Base-by-base conservation (phyloP, 345 rosid genomes). In the Anastatica hierochuntica region DNA sequence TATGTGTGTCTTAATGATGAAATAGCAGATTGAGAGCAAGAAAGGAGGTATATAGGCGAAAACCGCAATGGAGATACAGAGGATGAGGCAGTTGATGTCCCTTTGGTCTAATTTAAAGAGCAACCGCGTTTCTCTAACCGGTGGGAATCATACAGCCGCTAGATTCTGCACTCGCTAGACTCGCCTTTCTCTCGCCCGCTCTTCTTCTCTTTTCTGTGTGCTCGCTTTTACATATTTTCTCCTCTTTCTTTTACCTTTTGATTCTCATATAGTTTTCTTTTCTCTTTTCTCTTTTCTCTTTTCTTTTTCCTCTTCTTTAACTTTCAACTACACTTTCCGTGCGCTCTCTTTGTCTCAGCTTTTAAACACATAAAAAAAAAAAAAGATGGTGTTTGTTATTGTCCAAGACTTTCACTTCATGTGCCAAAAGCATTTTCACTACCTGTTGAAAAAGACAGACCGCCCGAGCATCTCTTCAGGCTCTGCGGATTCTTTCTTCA, bases 131-230 rank as follows among this genome's bases (percentile, higher is more conserved):
- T 78, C 76, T 70, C 85, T 82, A 7, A 85, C 79, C 71, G 94
- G 94, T 76, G 96, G 94, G 50, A 88, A 88, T 56, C 96, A 82
- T 64, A 84, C 90, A 19, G 84, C 88, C 24, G 82, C 96, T 42
- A 78, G 94, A 66, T 84, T 82, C 68, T 84, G 90, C 60, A 80
- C 86, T 68, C 88, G 90, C 76, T 80, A 82, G 73, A 16, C 14
- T 64, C 43, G 49, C 30, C 46, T 43, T 34, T 14, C 30, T 44
- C 41, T 17, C 10, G 18, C 29, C 17, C n/a, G n/a, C 13, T 37
- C 57, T 44, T 33, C 41, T 67, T 19, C 53, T 33, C 21, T 30
- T 8, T 20, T 27, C 29, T 60, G 4, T 18, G 34, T 51, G 19
- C 46, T 49, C 40, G 34, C 42, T 52, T 35, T 35, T 35, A 3